phyloP scores from a whole-genome alignment of 2,329 filamentous ascomycete genomes.

The Arthrocladium fulminans region DNA sequence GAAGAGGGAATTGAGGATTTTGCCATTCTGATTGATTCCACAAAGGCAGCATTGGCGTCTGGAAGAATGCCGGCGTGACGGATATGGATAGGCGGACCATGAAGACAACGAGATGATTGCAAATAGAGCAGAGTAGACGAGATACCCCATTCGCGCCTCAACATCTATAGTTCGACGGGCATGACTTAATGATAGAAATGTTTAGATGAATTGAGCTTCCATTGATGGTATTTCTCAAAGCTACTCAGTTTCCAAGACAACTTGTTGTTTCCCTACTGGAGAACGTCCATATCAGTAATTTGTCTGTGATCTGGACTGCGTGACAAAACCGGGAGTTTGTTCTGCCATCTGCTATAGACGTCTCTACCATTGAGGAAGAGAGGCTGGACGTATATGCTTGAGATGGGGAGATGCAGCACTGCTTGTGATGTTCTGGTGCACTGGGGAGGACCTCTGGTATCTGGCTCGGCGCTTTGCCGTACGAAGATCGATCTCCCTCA shows the following conservation, averaged over 20 bases:
- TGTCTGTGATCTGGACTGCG: conserved; percentile 21
- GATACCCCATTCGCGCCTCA: background rate
- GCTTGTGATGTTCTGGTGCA: background rate
- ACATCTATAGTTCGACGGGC: background rate
- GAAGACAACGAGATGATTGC: too few relatives aligned
- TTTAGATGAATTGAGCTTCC: background rate
- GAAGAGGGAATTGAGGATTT: too few relatives aligned
- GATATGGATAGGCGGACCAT: too few relatives aligned
- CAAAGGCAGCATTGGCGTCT: too few relatives aligned
- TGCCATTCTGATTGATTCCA: too few relatives aligned
- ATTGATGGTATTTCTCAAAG: background rate
- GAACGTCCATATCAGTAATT: conserved; percentile 20
- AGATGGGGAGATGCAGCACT: conserved; percentile 23
- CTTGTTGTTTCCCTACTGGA: conserved; percentile 10
- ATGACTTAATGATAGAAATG: background rate
- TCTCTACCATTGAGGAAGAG: conserved; percentile 27
- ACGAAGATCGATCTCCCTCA: too few relatives aligned
- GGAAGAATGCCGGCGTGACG: too few relatives aligned
- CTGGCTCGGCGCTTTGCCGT: too few relatives aligned
- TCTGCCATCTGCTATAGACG: conserved; percentile 45
- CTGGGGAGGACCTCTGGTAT: background rate
- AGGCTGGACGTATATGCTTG: conserved; percentile 30
- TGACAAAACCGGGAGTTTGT: conserved; percentile 23
- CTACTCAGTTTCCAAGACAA: background rate
- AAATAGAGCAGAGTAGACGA: too few relatives aligned